Conservation (phyloP, 768 basidiomycete species). For the Porpolomopsis calyptriformis region DNA sequence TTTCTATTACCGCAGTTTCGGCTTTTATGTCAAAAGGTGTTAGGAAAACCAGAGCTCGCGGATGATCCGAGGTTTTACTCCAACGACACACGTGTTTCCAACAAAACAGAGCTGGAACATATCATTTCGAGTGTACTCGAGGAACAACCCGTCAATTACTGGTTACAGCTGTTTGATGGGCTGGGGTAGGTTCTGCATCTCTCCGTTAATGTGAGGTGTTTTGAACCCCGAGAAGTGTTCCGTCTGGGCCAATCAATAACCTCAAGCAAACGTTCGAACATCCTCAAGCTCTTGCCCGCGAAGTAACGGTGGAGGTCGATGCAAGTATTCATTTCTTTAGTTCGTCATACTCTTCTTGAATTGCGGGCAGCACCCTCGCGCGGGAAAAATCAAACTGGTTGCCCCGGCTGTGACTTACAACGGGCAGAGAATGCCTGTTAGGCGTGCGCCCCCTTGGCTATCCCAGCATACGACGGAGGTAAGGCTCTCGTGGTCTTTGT, state of each 20-base stretch:
- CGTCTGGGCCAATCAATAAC: constrained; percentile 81
- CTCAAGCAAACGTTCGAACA: constrained; percentile 84
- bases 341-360: constrained; percentile 17
- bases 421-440: constrained; percentile 64
- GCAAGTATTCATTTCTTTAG: constrained; percentile 30
- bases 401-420: constrained; percentile 77
- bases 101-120: constrained; percentile 58
- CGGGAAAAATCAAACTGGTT: constrained; percentile 68
- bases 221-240: constrained; percentile 1
- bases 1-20: constrained; percentile 43
- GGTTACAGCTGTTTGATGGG: constrained; percentile 68
- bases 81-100: constrained; percentile 65
- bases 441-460: constrained; percentile 74
- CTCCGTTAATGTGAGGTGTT: constrained; percentile 5
- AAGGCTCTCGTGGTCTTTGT: too few species aligned
- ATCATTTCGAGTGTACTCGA: constrained; percentile 56
- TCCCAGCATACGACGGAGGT: constrained; percentile 79
- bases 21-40: constrained; percentile 51
- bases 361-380: constrained; percentile 51
- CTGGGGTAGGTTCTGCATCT: constrained; percentile 48
- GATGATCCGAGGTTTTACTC: constrained; percentile 55
- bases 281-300: constrained; percentile 71
- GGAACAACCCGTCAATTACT: constrained; percentile 51
- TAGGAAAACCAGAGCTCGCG: constrained; percentile 49
- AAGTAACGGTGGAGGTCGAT: constrained; percentile 66